Conservation (phyloP, 2,329 filamentous ascomycete species). For the Metarhizium humberi region DNA sequence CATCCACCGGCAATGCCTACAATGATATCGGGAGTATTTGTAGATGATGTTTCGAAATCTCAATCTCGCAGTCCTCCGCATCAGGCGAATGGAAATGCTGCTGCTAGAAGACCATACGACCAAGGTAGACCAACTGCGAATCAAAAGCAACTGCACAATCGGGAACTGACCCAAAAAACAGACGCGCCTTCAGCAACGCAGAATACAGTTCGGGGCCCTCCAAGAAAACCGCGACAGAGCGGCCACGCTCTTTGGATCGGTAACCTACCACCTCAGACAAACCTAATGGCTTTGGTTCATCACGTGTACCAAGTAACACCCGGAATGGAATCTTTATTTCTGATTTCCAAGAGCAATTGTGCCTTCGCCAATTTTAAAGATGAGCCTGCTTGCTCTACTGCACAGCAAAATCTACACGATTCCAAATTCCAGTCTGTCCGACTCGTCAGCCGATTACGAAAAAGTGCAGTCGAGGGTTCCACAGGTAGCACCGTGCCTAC, state of each 20-base stretch:
- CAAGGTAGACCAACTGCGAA: slow-evolving; percentile 11
- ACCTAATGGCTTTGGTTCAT: slow-evolving; percentile 75
- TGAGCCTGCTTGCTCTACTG: slow-evolving; percentile 63
- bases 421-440: slow-evolving; percentile 80
- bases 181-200: slow-evolving; percentile 7
- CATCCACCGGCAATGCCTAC: slow-evolving; percentile 22
- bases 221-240: slow-evolving; percentile 43
- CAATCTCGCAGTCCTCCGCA: slow-evolving; percentile 5
- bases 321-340: slow-evolving; percentile 78
- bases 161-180: slow-evolving; percentile 10
- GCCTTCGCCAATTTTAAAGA: slow-evolving; percentile 93
- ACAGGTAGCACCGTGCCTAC: slow-evolving; percentile 43
- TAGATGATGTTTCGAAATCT: slow-evolving; percentile 13
- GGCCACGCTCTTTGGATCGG: slow-evolving; percentile 93
- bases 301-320: slow-evolving; percentile 76
- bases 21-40: slow-evolving; percentile 26
- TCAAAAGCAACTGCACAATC: background rate
- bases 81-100: slow-evolving; percentile 2
- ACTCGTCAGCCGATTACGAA: slow-evolving; percentile 74
- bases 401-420: slow-evolving; percentile 80
- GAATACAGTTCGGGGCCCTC: slow-evolving; percentile 23
- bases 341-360: slow-evolving; percentile 96
- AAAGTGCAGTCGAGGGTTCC: slow-evolving; percentile 37
- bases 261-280: slow-evolving; percentile 78
- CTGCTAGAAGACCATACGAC: slow-evolving; percentile 4